A percentile compares a stretch with the other conserved stretches of the same genome.
These are phyloP conservation scores for Penicillium sp. DNA, from an alignment of 2,329 filamentous ascomycete genomes.

Conservation along the genomic window DNA sequence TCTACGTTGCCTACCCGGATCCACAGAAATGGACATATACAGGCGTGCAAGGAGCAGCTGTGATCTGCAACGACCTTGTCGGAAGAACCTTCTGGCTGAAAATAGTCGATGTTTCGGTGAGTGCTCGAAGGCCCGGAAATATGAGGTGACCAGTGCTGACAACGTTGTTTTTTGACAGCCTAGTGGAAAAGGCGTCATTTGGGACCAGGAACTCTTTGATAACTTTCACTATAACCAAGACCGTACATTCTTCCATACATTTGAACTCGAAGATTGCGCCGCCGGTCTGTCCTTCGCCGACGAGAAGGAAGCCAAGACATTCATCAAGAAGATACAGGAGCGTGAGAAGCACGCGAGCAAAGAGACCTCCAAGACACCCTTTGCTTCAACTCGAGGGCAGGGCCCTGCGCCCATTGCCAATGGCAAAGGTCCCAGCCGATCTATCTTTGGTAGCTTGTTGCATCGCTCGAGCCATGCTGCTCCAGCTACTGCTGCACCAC, in stretches of 20 bases:
- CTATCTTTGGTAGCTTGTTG: conserved; percentile 51
- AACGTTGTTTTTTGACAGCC: conserved; percentile 50
- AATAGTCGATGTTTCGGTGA: conserved; percentile 90
- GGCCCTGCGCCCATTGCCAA: conserved; percentile 44
- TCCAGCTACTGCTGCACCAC: conserved; percentile 32
- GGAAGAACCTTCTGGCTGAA: conserved; percentile 98
- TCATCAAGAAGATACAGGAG: conserved; percentile 96
- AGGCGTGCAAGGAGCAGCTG: conserved; percentile 84
- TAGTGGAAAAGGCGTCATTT: conserved; percentile 78
- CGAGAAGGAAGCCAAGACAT: conserved; percentile 95
- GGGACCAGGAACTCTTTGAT: conserved; percentile 98
- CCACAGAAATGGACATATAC: conserved; percentile 88
- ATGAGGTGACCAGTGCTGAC: conserved; percentile 6
- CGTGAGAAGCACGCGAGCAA: conserved; percentile 94
- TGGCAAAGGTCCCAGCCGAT: conserved; percentile 49
- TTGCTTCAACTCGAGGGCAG: conserved; percentile 53
- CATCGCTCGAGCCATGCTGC: conserved; percentile 49
- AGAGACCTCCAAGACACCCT: conserved; percentile 75
- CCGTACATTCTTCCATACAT: conserved; percentile 94
- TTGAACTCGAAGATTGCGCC: conserved; percentile 89
- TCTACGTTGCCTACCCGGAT: conserved; percentile 91
- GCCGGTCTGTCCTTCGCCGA: conserved; percentile 90
- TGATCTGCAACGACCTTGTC: conserved; percentile 89
- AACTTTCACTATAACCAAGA: conserved; percentile 94
- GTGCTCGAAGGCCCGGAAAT: conserved; percentile 35